These are phyloP conservation scores for Camellia lanceoleosa DNA, from an alignment of 148 eudicot genomes.

Conservation along the genomic window DNA sequence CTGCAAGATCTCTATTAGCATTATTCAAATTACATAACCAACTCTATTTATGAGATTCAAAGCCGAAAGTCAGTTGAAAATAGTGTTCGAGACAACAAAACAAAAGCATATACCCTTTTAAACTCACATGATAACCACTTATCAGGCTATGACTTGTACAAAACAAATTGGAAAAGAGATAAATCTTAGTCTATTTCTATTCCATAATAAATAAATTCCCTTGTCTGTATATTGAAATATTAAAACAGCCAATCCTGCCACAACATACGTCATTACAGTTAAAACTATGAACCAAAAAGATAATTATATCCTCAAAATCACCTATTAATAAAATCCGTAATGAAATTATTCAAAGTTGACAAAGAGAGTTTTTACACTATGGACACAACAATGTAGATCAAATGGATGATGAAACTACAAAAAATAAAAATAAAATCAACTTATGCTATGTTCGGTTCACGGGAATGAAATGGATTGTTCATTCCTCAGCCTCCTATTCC, in stretches of 20 bases:
- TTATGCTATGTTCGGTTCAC: no score
- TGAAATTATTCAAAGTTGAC: background rate
- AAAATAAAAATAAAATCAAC: background rate
- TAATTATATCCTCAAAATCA: background rate
- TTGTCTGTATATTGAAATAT: no score
- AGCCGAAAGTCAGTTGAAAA: background rate
- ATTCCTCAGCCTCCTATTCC: no score
- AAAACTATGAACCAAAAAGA: background rate
- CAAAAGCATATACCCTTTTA: background rate
- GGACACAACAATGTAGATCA: background rate
- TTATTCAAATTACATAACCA: constrained; percentile 1
- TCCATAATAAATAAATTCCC: background rate
- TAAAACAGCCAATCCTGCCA: background rate
- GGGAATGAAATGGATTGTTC: no score
- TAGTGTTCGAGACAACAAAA: background rate
- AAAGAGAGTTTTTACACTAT: background rate
- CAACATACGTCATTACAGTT: background rate
- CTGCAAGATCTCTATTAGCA: background rate
- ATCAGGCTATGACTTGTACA: background rate
- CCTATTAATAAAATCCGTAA: background rate
- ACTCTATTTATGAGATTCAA: background rate
- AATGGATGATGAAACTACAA: background rate
- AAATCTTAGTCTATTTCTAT: background rate
- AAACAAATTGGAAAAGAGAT: background rate
- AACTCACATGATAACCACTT: background rate